Base-by-base conservation (phyloP, 1,284 basidiomycete species). In the Boletus hoseneyae region DNA sequence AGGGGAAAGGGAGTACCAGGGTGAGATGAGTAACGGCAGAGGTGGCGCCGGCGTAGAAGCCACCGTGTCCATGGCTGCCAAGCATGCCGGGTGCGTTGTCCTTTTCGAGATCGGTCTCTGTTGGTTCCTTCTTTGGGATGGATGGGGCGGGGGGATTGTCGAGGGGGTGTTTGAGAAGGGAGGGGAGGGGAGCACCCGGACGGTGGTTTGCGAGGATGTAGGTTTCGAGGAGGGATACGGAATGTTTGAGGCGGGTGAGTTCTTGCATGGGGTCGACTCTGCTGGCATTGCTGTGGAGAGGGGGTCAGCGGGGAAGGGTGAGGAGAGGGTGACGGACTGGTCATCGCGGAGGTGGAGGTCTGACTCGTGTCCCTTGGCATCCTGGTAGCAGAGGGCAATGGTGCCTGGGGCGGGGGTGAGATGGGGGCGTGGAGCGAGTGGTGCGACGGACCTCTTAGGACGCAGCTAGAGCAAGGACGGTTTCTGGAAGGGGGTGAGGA, bases 401-500 rank as follows among this genome's bases (percentile, higher is more conserved):
- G 85, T 88, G 43, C 86, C 86, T 88, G n/a, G 43, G 21, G 11
- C 12, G 45, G 48, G 50, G 16, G 39, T 55, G 6, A 54, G 35
- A 9, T 38, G 48, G 37, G 18, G 16, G 33, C 15, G 7, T 3
- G 3, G 19, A 0, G n/a, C 4, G 36, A 8, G 32, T 57, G 10
- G 15, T 25, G 33, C 36, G 37, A 47, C 65, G 54, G 53, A 82
- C 86, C 86, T 72, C 87, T 74, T 54, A 90, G 73, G 40, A 90
- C 86, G 63, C 87, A 90, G 23, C 86, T 88, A 5, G 87, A 90
- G 62, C 87, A 90, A 13, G 87, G 87, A 6, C 87, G 83, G 58
- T 87, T 88, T 69, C 88, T 89, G 64, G 54, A 15, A 25, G 8
- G 47, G 32, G 56, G 57, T 57, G 47, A 49, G 48, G 43, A 12